Evolutionary conservation across 129 eudicot species (phyloP), one percentile per base, ranked within the genome.

Genomic region (Pulicaria dysenterica): DNA sequence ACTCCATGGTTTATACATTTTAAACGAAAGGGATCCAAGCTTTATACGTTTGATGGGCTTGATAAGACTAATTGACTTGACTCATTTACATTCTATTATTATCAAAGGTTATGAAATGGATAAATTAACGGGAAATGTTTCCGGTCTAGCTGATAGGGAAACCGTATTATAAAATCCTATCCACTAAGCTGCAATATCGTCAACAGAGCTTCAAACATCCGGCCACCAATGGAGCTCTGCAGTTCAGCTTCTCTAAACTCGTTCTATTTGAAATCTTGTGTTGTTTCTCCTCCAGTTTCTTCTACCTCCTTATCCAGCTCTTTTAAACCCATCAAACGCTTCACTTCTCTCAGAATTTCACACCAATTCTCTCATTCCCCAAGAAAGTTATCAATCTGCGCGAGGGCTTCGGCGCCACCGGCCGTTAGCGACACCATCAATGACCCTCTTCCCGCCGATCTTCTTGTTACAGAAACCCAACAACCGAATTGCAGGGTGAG

Each of bases 401-500:
- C 76, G 4, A 74, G 84, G 54, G 85, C 84, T 13, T 75, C 86
- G 1, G 71, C 95, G 3, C 69, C 85, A 11, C 57, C 86, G 12
- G 73, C 81, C 31, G 56, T 61, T 40, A 74, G 36, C 16, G 86
- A 77, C 12, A 31, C 64, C 39, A 82, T 77, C 0, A 56, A 68
- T 49, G 97, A 87, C 9, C 87, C 86, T 59, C 82, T 94, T 6
- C 98, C 98, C 8, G 98, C 98, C 34, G 93, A 87, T 41, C 72
- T 94, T 31, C 59, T 79, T 10, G 86, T 94, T 46, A 70, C 79
- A n/a, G 95, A 90, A 73, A 73, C 75, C 65, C 82, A 64, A 44
- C 88, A 85, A 74, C 96, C 98, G 58, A 85, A 93, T 81, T 93
- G 95, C 45, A 87, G 88, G 65, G 98, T 93, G 64, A 83, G 86